These are phyloP conservation scores for Hypoxylon rickii DNA, from an alignment of 495 filamentous ascomycete genomes.

Conservation along the genomic window DNA sequence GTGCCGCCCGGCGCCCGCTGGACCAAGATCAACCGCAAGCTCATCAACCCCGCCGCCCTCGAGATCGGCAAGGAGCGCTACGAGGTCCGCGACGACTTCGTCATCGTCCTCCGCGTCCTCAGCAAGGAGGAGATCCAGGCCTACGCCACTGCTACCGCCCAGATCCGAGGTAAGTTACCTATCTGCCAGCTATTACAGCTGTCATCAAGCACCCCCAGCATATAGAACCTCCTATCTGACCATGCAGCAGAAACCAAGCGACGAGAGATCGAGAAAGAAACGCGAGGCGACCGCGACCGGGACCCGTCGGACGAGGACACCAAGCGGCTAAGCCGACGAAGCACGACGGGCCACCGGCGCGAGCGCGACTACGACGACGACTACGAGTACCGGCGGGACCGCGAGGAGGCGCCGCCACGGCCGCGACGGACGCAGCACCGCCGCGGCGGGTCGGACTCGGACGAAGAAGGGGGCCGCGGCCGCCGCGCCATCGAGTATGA, in stretches of 20 bases:
- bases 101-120: conserved; percentile 82
- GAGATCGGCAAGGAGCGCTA: conserved; percentile 78
- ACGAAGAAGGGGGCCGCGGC: conserved; percentile 25
- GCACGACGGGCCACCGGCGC: neutral
- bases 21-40: conserved; percentile 84
- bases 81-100: conserved; percentile 79
- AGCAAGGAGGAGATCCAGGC: conserved; percentile 81
- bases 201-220: neutral
- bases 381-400: conserved; percentile 34
- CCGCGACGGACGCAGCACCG: conserved; percentile 30
- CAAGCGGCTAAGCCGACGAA: conserved; percentile 11
- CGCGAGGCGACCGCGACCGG: conserved; percentile 28
- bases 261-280: conserved; percentile 43
- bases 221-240: conserved; percentile 1
- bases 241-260: conserved; percentile 40
- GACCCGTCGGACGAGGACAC: neutral
- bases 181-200: conserved; percentile 1
- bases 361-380: conserved; percentile 39
- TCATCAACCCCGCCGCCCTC: conserved; percentile 83
- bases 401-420: conserved; percentile 30
- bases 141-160: conserved; percentile 73
- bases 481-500: conserved; percentile 34
- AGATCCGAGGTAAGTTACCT: conserved; percentile 73
- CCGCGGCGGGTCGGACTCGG: conserved; percentile 25
- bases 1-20: conserved; percentile 80